phyloP scores from a whole-genome alignment of 2,329 filamentous ascomycete species.

The Plectosphaerella sp. region DNA sequence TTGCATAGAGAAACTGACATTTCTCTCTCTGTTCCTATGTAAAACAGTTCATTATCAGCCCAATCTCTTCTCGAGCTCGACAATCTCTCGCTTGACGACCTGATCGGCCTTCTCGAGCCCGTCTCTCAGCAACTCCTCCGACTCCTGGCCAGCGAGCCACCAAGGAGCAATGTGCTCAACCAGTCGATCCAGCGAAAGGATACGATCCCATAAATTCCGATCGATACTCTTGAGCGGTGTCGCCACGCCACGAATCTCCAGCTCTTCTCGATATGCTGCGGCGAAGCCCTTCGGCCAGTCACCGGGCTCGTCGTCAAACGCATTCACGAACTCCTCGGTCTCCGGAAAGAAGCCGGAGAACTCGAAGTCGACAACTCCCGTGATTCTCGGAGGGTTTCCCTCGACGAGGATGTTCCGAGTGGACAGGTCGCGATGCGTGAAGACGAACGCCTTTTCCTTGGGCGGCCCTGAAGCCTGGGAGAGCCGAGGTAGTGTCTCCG shows the following conservation, averaged over 20 bases:
- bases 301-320: constrained; percentile 4
- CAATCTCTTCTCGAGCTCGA: not conserved
- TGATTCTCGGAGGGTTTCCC: constrained; percentile 9
- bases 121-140: not conserved
- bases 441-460: constrained; percentile 4
- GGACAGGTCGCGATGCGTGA: constrained; percentile 17
- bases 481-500: constrained; percentile 8
- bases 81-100: not conserved
- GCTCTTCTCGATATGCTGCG: constrained; percentile 6
- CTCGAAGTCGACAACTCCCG: constrained; percentile 17
- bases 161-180: constrained; percentile 8
- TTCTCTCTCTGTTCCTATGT: no score
- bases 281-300: constrained; percentile 11
- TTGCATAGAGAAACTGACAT: no score
- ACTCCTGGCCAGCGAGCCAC: constrained; percentile 7
- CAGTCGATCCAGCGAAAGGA: constrained; percentile 2
- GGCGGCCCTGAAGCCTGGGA: not conserved
- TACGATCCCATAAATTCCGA: constrained; percentile 3
- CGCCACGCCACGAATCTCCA: constrained; percentile 3
- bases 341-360: constrained; percentile 17
- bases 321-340: constrained; percentile 14
- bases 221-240: constrained; percentile 3
- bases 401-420: constrained; percentile 16
- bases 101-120: not conserved
- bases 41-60: no score